Percentiles rank a stretch among this genome's conserved stretches.
These are phyloP conservation scores for Globisporangium radiosum DNA, from an alignment of 352 stramenopile genomes.

Conservation along the genomic window DNA sequence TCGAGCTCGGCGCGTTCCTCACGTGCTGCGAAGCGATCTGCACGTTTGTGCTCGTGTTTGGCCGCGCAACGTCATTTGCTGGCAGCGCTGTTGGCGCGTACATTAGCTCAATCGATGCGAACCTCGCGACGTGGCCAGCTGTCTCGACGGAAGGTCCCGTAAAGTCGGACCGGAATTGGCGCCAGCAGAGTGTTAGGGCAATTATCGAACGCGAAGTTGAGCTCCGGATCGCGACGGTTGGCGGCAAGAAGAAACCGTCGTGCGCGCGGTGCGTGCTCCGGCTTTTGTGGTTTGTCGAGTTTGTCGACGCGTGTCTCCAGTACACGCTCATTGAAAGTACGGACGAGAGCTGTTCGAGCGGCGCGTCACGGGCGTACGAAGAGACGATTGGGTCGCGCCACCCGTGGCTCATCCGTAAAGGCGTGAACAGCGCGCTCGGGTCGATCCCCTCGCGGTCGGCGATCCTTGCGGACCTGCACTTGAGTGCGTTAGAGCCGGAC, in stretches of 20 bases:
- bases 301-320: slow-evolving; percentile 67
- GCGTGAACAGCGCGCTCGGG: slow-evolving; percentile 63
- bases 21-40: slow-evolving; percentile 54
- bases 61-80: slow-evolving; percentile 73
- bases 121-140: slow-evolving; percentile 36
- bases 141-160: no score
- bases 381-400: slow-evolving; percentile 76
- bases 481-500: slow-evolving; percentile 23
- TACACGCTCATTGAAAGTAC: slow-evolving; percentile 61
- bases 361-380: slow-evolving; percentile 75
- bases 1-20: slow-evolving; percentile 51
- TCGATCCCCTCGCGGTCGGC: slow-evolving; percentile 52
- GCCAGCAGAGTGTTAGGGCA: slow-evolving; percentile 41
- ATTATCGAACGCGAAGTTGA: slow-evolving; percentile 65
- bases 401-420: slow-evolving; percentile 81
- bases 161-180: slow-evolving; percentile 20
- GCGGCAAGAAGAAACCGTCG: slow-evolving; percentile 82
- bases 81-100: slow-evolving; percentile 70
- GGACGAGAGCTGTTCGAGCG: slow-evolving; percentile 57
- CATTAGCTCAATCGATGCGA: slow-evolving; percentile 60
- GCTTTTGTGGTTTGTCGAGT: slow-evolving; percentile 80
- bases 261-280: slow-evolving; percentile 65
- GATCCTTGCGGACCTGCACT: slow-evolving; percentile 46
- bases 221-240: slow-evolving; percentile 43
- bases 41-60: slow-evolving; percentile 69